Evolutionary conservation across 148 eudicot genomes (phyloP), one percentile per base, ranked within the genome.

Genomic region (Arctostaphylos glauca): DNA sequence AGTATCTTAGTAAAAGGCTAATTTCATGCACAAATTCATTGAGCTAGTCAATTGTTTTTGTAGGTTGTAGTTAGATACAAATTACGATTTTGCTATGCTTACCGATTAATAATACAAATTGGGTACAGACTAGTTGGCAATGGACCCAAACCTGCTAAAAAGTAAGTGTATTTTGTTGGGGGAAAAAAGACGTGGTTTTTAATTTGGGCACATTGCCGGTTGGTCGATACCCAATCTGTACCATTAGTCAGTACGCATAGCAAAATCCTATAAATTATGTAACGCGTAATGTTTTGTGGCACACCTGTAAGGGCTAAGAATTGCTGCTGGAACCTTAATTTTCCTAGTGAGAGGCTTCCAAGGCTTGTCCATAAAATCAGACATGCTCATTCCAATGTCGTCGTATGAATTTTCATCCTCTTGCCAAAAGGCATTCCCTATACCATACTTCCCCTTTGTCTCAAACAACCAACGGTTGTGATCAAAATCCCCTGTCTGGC

Each of bases 311-410:
- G 98, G 98, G 87, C 98, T 95, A 80, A 95, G 86, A 60, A 95
- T 54, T 38, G 76, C 90, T 13, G 91, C 79, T 0, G 96, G 92
- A 85, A 94, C 80, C 31, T 77, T 81, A 50, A 92, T 79, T 81
- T 95, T 95, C 9, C 98, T 84, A 6, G 98, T 95, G 71, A 95
- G 94, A 23, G 98, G 98, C 86, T 95, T 95, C 98, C 98, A 95
- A 7, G 98, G 98, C 82, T 94, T 95, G 84, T 92, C 98, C 92
- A 91, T 82, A 49, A 95, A 94, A 87, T 94, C 96, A n/a, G 90
- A 84, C 88, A 88, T 89, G 74, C 86, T 86, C 95, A 92, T 91
- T 21, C 93, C 94, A 23, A 82, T 87, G 5, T 84, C 92, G 4
- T 92, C 92, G 74, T 85, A 91, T 23, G 70, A 59, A 14, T 82